Percentiles rank a stretch among this genome's conserved stretches.
Conservation (phyloP, 345 rosid genomes). For the Lepidium africanum region DNA sequence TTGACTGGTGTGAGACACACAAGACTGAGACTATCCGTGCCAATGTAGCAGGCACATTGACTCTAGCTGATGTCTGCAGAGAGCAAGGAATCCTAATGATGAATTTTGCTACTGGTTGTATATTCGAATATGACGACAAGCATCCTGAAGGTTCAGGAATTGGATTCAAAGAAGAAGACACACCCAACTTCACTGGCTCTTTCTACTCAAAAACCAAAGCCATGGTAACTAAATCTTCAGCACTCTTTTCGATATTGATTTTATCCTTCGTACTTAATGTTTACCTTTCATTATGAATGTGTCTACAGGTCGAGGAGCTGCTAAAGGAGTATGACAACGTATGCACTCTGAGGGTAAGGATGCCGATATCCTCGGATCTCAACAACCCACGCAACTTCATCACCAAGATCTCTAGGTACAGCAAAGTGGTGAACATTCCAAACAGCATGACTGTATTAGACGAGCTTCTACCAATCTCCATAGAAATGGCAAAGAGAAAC, state of each 20-base stretch:
- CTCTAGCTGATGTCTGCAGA: constrained; percentile 73
- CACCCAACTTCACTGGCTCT: constrained; percentile 63
- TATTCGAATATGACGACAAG: constrained; percentile 59
- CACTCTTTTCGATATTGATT: too few species aligned
- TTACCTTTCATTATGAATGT: not conserved
- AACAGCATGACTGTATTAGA: constrained; percentile 76
- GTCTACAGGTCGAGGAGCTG: constrained; percentile 60
- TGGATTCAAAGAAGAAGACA: constrained; percentile 68
- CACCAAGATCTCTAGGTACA: constrained; percentile 59
- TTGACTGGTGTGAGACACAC: constrained; percentile 80
- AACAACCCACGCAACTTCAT: constrained; percentile 68
- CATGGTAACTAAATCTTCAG: constrained; percentile 53
- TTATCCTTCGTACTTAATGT: not conserved
- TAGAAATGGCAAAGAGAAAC: constrained; percentile 77
- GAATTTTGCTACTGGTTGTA: constrained; percentile 79
- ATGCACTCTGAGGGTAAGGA: constrained; percentile 62
- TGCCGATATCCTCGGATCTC: constrained; percentile 79
- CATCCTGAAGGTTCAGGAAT: constrained; percentile 58
- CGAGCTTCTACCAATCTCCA: constrained; percentile 64
- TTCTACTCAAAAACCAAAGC: constrained; percentile 85
- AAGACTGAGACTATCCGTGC: constrained; percentile 64
- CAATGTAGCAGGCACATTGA: constrained; percentile 68
- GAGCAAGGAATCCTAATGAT: constrained; percentile 56
- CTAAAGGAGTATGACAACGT: constrained; percentile 60
- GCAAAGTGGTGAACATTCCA: constrained; percentile 75